Conservation (phyloP, 1,284 basidiomycete genomes). For the Cryptococcus maquisensis region DNA sequence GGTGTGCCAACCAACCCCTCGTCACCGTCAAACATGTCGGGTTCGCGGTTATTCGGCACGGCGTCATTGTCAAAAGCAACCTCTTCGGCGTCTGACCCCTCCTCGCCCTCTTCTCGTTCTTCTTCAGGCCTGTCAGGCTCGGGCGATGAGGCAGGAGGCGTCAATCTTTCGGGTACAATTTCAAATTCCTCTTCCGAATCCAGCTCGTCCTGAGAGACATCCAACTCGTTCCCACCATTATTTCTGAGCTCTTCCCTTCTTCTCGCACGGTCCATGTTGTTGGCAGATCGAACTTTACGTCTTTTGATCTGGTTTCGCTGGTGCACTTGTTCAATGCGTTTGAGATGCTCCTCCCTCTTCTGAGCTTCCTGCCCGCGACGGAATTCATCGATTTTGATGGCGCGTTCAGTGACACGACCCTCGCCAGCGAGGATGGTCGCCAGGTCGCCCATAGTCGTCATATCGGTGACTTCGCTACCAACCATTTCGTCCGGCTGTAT, state of each 20-base stretch:
- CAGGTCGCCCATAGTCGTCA: constrained; percentile 25
- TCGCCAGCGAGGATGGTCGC: constrained; percentile 25
- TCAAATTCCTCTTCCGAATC: constrained; percentile 42
- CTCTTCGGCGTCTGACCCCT: constrained; percentile 11
- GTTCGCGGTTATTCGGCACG: constrained; percentile 12
- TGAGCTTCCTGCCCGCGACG: constrained; percentile 15
- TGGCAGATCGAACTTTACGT: constrained; percentile 26
- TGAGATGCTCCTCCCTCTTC: constrained; percentile 5
- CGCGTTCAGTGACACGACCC: constrained; percentile 31
- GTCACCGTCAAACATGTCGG: not conserved
- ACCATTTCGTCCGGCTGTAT: constrained; percentile 29
- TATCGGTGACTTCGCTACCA: constrained; percentile 22
- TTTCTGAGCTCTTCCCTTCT: constrained; percentile 18
- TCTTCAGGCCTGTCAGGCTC: not conserved
- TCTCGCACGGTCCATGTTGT: constrained; percentile 25
- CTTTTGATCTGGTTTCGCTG: constrained; percentile 28
- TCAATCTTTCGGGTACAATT: constrained; percentile 34
- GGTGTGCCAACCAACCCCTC: not conserved
- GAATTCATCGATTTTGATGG: constrained; percentile 19
- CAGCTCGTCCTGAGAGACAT: constrained; percentile 33
- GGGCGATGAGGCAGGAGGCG: constrained; percentile 24
- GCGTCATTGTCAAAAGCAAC: constrained; percentile 12
- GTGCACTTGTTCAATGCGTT: constrained; percentile 15
- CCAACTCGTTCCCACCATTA: constrained; percentile 20
- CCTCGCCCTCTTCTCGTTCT: constrained; percentile 10